Base-by-base conservation (phyloP, 192 early-diverging fungal species). In the Umbelopsis sp. region DNA sequence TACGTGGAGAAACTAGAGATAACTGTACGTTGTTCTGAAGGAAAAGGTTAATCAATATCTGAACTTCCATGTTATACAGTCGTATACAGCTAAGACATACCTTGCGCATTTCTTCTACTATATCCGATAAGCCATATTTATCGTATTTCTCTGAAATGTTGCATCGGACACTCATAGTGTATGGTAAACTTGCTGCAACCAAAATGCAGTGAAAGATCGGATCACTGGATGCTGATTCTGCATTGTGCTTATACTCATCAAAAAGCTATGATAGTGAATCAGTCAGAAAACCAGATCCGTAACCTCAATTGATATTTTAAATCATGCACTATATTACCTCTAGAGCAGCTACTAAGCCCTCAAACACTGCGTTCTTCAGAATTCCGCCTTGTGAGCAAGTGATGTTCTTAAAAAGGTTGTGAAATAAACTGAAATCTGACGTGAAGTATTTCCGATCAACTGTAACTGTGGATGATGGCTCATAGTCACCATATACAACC, bases 341-440 rank as follows among this genome's bases (percentile, higher is more conserved):
- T 31, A 90, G 69, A 9, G 87, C 89, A 21, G 82, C 85, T 20
- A 88, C 87, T 20, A 90, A 73, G 11, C 89, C 89, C 53, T 90
- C 89, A 17, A 78, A 77, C 12, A 89, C 84, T 11, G 89, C 89
- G 76, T 91, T 86, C 6, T 80, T 70, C 21, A 87, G 70, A 25
- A 87, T 85, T 14, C 86, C 84, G 16, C 86, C 87, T 56, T 85
- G 71, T 25, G 79, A 71, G 75, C 84, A 91, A 16, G 22, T 47
- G 38, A 89, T 83, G 11, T 53, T 70, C 41, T 77, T 74, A 24
- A 88, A 67, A 14, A 86, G 78, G 2, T 77, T 71, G 12, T 83
- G 77, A 68, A 85, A 88, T 7, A 80, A 51, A 22, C 77, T 52
- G 11, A 79, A 74, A 45, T 88, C 84, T 12, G 77, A 80, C 3